These are phyloP conservation scores for Kuraishia hungarica DNA, from an alignment of 805 yeast species.

Conservation along the genomic window DNA sequence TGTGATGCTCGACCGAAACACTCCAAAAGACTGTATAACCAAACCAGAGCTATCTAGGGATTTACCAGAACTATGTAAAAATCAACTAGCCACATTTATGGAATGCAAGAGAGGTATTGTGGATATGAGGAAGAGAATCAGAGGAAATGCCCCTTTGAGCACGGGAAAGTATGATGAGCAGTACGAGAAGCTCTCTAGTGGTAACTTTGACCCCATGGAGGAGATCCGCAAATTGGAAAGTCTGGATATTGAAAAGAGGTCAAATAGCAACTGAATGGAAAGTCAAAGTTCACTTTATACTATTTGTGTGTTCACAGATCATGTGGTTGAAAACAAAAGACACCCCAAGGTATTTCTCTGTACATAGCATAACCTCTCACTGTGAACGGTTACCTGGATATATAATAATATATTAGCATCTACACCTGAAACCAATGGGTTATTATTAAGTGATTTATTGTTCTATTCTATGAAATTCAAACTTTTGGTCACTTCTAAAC, in stretches of 20 bases:
- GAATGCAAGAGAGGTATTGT: slow-evolving; percentile 89
- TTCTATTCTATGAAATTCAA: not conserved
- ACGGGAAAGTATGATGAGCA: slow-evolving; percentile 91
- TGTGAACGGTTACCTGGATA: not conserved
- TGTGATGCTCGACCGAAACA: slow-evolving; percentile 81
- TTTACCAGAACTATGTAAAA: slow-evolving; percentile 81
- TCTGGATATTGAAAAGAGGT: slow-evolving; percentile 30
- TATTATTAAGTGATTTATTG: not conserved
- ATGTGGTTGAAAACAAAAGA: too few relatives aligned
- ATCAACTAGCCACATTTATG: slow-evolving; percentile 76
- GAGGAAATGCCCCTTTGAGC: slow-evolving; percentile 90
- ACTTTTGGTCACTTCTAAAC: not conserved
- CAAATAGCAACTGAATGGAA: slow-evolving; percentile 20
- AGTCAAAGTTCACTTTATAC: not conserved
- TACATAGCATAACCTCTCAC: too few relatives aligned
- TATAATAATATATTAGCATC: not conserved
- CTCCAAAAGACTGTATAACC: slow-evolving; percentile 81
- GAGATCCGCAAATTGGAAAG: slow-evolving; percentile 68
- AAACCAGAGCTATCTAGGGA: slow-evolving; percentile 69
- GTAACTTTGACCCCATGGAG: slow-evolving; percentile 74
- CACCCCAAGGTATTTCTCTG: not conserved
- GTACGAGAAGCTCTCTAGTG: slow-evolving; percentile 67
- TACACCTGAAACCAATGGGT: not conserved
- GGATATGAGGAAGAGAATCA: slow-evolving; percentile 84
- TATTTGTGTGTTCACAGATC: too few relatives aligned